Conservation (phyloP, 192 early-diverging fungal species). For the Gigaspora rosea region DNA sequence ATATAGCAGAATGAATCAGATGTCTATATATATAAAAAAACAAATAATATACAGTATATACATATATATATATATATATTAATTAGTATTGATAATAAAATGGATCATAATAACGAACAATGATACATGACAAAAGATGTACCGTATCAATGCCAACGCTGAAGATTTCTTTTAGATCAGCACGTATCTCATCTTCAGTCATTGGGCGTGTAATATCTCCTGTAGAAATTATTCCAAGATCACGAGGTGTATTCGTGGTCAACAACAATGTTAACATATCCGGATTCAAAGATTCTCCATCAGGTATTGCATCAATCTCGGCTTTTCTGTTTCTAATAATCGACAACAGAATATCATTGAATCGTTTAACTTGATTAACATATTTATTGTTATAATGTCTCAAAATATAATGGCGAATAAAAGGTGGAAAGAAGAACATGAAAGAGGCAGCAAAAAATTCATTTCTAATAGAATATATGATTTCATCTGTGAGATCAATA, state of each 20-base stretch:
- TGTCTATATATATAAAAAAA: slow-evolving; percentile 4
- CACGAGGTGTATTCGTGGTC: slow-evolving; percentile 18
- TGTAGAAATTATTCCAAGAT: not conserved
- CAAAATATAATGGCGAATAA: no score
- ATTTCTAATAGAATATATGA: no score
- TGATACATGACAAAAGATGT: not conserved
- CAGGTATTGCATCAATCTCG: slow-evolving; percentile 1
- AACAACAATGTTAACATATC: slow-evolving; percentile 17
- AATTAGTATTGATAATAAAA: not conserved
- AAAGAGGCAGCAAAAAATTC: no score
- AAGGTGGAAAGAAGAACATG: no score
- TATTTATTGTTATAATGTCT: no score
- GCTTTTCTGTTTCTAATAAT: slow-evolving; percentile 10
- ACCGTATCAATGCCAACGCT: slow-evolving; percentile 17
- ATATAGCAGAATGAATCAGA: slow-evolving; percentile 11
- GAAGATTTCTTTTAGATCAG: not conserved
- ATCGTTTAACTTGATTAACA: no score
- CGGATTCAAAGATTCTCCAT: not conserved
- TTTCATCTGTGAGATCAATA: no score
- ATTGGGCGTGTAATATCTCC: not conserved
- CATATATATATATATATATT: not conserved
- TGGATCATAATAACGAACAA: not conserved
- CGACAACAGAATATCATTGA: no score
- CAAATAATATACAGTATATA: no score
- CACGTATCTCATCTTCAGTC: slow-evolving; percentile 20